phyloP scores from a whole-genome alignment of 805 yeast genomes.

The Lipomyces anomalus region DNA sequence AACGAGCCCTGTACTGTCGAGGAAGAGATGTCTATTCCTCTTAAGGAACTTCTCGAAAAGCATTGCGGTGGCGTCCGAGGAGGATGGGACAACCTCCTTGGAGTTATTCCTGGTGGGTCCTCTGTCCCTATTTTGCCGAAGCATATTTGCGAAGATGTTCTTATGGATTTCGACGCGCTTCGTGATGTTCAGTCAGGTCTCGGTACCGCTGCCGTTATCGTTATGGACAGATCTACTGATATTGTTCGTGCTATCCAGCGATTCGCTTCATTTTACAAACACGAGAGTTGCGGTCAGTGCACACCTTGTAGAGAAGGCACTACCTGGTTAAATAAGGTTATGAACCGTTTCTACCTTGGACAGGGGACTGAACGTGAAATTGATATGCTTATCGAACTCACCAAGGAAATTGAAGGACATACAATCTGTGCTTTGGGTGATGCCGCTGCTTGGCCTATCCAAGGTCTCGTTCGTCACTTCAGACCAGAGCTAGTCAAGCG shows the following conservation, averaged over 20 bases:
- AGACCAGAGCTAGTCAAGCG: conserved; percentile 76
- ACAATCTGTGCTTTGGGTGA: conserved; percentile 90
- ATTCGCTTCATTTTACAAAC: conserved; percentile 77
- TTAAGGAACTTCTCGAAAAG: conserved; percentile 73
- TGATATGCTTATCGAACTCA: conserved; percentile 76
- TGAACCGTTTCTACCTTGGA: conserved; percentile 74
- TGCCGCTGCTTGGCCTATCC: conserved; percentile 92
- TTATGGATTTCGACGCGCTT: conserved; percentile 86
- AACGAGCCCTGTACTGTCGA: conserved; percentile 90
- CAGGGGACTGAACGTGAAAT: conserved; percentile 78
- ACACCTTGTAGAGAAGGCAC: conserved; percentile 95
- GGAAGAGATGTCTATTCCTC: conserved; percentile 89
- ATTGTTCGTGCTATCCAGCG: conserved; percentile 81
- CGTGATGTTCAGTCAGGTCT: conserved; percentile 81
- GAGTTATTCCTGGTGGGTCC: conserved; percentile 86
- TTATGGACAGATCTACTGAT: conserved; percentile 82
- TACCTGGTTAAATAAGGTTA: conserved; percentile 74
- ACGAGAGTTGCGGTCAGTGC: conserved; percentile 92
- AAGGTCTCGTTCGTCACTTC: conserved; percentile 79
- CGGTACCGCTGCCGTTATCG: conserved; percentile 91
- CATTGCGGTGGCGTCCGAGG: conserved; percentile 90
- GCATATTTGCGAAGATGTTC: conserved; percentile 56
- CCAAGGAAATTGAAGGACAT: conserved; percentile 85
- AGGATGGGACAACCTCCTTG: conserved; percentile 87
- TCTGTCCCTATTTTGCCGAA: conserved; percentile 79